These are phyloP conservation scores for Rhynchosporium graminicola DNA, from an alignment of 2,329 filamentous ascomycete genomes.

Conservation along the genomic window DNA sequence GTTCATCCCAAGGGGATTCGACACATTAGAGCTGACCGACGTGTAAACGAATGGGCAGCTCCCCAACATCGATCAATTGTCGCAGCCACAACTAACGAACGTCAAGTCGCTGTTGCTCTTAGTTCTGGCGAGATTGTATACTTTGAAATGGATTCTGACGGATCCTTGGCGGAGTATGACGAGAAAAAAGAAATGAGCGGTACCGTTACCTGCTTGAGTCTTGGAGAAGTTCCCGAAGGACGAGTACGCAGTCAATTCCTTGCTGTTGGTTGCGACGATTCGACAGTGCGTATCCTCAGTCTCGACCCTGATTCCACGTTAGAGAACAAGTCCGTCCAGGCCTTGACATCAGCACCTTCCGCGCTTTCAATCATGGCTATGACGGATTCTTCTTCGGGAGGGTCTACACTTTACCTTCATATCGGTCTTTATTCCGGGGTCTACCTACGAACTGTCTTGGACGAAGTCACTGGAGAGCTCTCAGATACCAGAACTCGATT, in stretches of 20 bases:
- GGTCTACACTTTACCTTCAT: slow-evolving; percentile 87
- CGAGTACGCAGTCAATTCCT: slow-evolving; percentile 87
- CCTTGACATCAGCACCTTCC: slow-evolving; percentile 85
- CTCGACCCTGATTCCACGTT: slow-evolving; percentile 87
- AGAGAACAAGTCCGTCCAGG: slow-evolving; percentile 92
- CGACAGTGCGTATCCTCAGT: slow-evolving; percentile 89
- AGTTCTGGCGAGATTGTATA: slow-evolving; percentile 97
- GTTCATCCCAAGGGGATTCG: slow-evolving; percentile 96
- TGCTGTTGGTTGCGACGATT: slow-evolving; percentile 95
- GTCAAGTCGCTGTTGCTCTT: slow-evolving; percentile 89
- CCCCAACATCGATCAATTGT: slow-evolving; percentile 95
- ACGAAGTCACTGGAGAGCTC: slow-evolving; percentile 93
- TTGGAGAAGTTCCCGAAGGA: slow-evolving; percentile 90
- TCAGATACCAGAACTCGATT: slow-evolving; percentile 95
- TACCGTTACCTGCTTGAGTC: slow-evolving; percentile 90
- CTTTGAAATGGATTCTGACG: slow-evolving; percentile 94
- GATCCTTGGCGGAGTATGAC: slow-evolving; percentile 88
- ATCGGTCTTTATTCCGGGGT: slow-evolving; percentile 95
- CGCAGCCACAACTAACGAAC: slow-evolving; percentile 87
- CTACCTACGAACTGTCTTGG: slow-evolving; percentile 90
- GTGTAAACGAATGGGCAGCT: slow-evolving; percentile 89
- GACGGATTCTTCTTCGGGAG: slow-evolving; percentile 88
- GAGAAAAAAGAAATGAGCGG: slow-evolving; percentile 94
- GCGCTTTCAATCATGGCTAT: slow-evolving; percentile 91
- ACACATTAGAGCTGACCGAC: slow-evolving; percentile 75